phyloP scores from a whole-genome alignment of 768 basidiomycete species.

The Rhodotorula graminis region DNA sequence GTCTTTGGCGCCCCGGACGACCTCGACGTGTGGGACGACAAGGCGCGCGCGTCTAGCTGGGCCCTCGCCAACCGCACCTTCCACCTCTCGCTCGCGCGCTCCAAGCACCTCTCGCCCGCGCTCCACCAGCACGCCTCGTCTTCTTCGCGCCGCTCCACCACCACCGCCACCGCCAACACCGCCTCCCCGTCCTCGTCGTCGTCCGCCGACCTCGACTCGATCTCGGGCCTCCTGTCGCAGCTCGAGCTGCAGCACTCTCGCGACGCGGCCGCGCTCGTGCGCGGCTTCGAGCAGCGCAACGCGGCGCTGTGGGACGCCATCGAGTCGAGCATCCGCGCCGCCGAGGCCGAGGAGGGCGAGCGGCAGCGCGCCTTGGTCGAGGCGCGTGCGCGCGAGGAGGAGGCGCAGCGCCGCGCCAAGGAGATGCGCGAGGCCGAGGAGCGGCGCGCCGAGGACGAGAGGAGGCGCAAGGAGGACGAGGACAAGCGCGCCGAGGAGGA shows the following conservation, averaged over 20 bases:
- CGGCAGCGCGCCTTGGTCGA: constrained; percentile 17
- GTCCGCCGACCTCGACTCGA: constrained; percentile 1
- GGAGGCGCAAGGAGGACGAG: constrained; percentile 46
- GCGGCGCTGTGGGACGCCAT: constrained; percentile 36
- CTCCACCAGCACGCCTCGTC: no score
- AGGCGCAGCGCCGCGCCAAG: constrained; percentile 15
- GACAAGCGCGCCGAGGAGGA: constrained; percentile 46
- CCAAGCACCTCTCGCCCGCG: constrained; percentile 12
- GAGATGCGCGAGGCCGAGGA: constrained; percentile 25
- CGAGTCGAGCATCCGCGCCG: constrained; percentile 22
- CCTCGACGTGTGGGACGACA: constrained; percentile 27
- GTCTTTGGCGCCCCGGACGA: constrained; percentile 12
- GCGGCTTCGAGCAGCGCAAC: constrained; percentile 32
- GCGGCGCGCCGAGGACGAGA: constrained; percentile 1
- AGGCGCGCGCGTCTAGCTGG: constrained; percentile 21
- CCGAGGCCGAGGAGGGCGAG: constrained; percentile 26
- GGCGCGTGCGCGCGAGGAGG: constrained; percentile 16
- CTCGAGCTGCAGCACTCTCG: constrained; percentile 21
- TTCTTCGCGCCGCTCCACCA: neutral
- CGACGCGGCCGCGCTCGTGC: constrained; percentile 15
- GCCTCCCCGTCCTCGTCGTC: neutral
- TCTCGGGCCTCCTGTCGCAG: constrained; percentile 26
- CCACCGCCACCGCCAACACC: no score
- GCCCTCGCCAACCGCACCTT: constrained; percentile 38
- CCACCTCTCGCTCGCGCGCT: constrained; percentile 29